Conservation (phyloP, 2,329 filamentous ascomycete genomes). For the Alternaria consortialis region DNA sequence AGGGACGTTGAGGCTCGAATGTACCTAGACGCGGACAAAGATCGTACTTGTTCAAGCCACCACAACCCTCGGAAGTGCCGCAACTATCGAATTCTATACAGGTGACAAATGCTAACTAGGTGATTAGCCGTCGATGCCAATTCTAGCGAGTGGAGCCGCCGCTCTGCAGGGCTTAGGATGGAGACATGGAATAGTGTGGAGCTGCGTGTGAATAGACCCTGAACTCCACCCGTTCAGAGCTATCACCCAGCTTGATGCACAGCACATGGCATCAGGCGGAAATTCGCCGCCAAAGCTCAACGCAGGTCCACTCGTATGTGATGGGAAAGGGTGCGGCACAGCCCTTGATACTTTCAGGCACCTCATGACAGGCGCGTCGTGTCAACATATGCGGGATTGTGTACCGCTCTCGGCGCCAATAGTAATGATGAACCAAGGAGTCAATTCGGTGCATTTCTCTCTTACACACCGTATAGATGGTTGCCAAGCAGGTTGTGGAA, state of each 20-base stretch:
- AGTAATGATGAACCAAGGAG: not conserved
- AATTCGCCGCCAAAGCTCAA: slow-evolving; percentile 1
- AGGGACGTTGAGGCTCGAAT: slow-evolving; percentile 5
- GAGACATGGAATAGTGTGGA: slow-evolving; percentile 4
- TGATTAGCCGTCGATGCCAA: slow-evolving; percentile 19
- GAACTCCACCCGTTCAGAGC: slow-evolving; percentile 4
- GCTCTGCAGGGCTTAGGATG: slow-evolving; percentile 2
- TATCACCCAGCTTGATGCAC: not conserved
- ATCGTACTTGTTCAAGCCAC: slow-evolving; percentile 12
- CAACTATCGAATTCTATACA: slow-evolving; percentile 15
- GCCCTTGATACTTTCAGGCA: not conserved
- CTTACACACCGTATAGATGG: not conserved
- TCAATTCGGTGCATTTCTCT: not conserved
- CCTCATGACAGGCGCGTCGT: not conserved
- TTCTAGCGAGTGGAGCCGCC: slow-evolving; percentile 13
- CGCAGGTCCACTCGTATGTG: not conserved
- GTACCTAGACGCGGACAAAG: slow-evolving; percentile 3
- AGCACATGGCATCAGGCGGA: not conserved
- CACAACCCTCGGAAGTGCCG: not conserved
- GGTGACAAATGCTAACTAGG: slow-evolving; percentile 14
- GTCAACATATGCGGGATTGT: not conserved
- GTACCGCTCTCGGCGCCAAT: slow-evolving; percentile 5
- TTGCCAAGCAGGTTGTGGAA: not conserved
- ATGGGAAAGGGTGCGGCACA: not conserved
- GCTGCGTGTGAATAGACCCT: slow-evolving; percentile 7